phyloP scores from a whole-genome alignment of 192 early-diverging fungal genomes.

The Podila verticillata region DNA sequence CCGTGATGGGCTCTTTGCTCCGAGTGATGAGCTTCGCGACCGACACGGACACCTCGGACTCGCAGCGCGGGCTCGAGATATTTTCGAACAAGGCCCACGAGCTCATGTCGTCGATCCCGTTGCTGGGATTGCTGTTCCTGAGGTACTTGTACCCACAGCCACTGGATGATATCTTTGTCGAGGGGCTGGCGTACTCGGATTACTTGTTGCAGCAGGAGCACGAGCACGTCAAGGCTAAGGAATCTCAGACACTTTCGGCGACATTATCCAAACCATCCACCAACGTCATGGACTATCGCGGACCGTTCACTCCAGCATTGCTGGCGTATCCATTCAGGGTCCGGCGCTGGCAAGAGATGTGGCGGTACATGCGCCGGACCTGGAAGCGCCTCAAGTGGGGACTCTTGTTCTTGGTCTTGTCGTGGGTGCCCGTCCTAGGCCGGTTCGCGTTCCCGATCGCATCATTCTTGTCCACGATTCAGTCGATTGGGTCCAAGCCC shows the following conservation, averaged over 20 bases:
- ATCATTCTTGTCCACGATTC: slow-evolving; percentile 57
- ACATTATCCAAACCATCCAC: slow-evolving; percentile 20
- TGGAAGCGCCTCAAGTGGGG: slow-evolving; percentile 54
- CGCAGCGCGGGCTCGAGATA: slow-evolving; percentile 37
- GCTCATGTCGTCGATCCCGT: slow-evolving; percentile 53
- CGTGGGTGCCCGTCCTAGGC: slow-evolving; percentile 64
- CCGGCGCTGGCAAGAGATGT: slow-evolving; percentile 61
- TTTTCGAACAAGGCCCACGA: slow-evolving; percentile 50
- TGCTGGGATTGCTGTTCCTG: slow-evolving; percentile 63
- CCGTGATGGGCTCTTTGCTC: slow-evolving; percentile 45
- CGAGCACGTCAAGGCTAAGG: slow-evolving; percentile 25
- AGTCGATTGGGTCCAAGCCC: slow-evolving; percentile 56
- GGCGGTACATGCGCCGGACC: slow-evolving; percentile 56
- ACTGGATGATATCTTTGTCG: slow-evolving; percentile 67
- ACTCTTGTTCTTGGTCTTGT: slow-evolving; percentile 54
- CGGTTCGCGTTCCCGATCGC: slow-evolving; percentile 61
- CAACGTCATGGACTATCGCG: slow-evolving; percentile 46
- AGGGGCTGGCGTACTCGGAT: slow-evolving; percentile 58
- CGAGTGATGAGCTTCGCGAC: slow-evolving; percentile 23
- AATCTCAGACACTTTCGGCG: slow-evolving; percentile 8
- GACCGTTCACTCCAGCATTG: slow-evolving; percentile 52
- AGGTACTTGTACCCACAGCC: slow-evolving; percentile 67
- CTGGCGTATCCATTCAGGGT: slow-evolving; percentile 39
- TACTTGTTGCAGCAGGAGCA: slow-evolving; percentile 48
- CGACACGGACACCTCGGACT: slow-evolving; percentile 40